phyloP scores from a whole-genome alignment of 2,329 filamentous ascomycete species.

The Epichloe gansuensis region DNA sequence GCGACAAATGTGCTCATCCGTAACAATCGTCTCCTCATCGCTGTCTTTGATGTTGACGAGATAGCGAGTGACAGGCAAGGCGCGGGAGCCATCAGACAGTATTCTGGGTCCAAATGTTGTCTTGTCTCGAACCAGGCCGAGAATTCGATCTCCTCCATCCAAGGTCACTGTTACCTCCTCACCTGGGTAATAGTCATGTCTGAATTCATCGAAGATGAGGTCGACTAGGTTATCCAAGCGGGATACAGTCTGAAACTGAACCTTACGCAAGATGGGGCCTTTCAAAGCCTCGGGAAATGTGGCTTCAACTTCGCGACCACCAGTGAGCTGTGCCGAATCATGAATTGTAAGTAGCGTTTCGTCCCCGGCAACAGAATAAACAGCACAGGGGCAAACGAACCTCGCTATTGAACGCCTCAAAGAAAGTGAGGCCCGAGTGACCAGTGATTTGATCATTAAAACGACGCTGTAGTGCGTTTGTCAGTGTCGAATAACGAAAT shows the following conservation, averaged over 20 bases:
- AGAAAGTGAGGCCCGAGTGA: conserved; percentile 82
- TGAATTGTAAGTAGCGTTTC: not conserved
- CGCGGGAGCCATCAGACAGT: conserved; percentile 55
- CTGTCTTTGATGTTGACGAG: conserved; percentile 63
- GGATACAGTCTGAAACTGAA: conserved; percentile 82
- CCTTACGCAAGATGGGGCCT: conserved; percentile 76
- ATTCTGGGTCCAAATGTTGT: conserved; percentile 54
- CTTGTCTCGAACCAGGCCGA: conserved; percentile 75
- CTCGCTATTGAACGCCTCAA: conserved; percentile 85
- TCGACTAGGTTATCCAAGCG: conserved; percentile 74
- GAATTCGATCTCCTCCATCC: conserved; percentile 53
- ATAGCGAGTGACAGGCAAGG: conserved; percentile 65
- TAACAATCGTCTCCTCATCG: conserved; percentile 63
- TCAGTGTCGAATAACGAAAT: not conserved
- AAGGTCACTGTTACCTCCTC: conserved; percentile 69
- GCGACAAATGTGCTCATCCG: conserved; percentile 70
- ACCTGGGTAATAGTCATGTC: conserved; percentile 80
- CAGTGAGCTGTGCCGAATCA: conserved; percentile 44
- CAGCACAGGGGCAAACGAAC: conserved; percentile 32
- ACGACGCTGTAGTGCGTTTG: conserved; percentile 43
- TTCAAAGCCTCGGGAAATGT: conserved; percentile 86
- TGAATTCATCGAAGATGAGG: conserved; percentile 65
- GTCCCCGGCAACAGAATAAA: not conserved
- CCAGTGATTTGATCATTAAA: conserved; percentile 97
- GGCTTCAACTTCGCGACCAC: conserved; percentile 79